phyloP scores from a whole-genome alignment of 805 yeast species.

The Dipodascus albidus region DNA sequence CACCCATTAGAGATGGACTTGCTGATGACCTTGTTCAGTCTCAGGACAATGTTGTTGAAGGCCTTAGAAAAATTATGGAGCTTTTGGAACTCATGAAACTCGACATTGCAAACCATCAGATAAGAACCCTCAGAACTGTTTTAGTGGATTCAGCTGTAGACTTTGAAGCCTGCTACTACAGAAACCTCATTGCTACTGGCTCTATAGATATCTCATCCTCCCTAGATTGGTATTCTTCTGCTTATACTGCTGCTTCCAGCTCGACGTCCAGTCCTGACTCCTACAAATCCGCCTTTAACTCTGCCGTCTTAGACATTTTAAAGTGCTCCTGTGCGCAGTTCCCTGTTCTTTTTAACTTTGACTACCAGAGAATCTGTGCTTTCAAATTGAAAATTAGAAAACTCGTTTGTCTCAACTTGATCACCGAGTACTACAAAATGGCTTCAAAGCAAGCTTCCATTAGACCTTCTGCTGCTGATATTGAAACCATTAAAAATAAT shows the following conservation, averaged over 20 bases:
- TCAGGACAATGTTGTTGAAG: constrained; percentile 53
- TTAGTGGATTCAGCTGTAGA: constrained; percentile 78
- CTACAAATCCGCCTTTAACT: background rate
- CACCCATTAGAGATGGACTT: constrained; percentile 90
- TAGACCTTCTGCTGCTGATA: background rate
- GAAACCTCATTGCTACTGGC: constrained; percentile 32
- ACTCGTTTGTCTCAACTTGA: constrained; percentile 62
- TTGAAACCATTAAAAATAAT: constrained; percentile 43
- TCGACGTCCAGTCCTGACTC: background rate
- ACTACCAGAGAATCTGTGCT: constrained; percentile 65
- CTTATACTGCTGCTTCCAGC: background rate
- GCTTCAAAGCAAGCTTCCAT: constrained; percentile 12
- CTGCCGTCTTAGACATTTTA: constrained; percentile 39
- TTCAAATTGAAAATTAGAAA: constrained; percentile 80
- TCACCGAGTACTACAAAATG: constrained; percentile 61
- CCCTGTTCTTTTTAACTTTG: constrained; percentile 71
- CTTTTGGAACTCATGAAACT: constrained; percentile 89
- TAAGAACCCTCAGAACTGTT: constrained; percentile 72
- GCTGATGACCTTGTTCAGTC: constrained; percentile 67
- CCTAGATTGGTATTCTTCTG: constrained; percentile 45
- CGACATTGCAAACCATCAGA: constrained; percentile 92
- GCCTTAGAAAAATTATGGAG: constrained; percentile 64
- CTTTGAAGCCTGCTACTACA: constrained; percentile 74
- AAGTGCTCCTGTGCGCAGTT: constrained; percentile 77
- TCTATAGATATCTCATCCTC: constrained; percentile 52